These are phyloP conservation scores for Fibroporia radiculosa DNA, from an alignment of 768 basidiomycete genomes.

Conservation along the genomic window DNA sequence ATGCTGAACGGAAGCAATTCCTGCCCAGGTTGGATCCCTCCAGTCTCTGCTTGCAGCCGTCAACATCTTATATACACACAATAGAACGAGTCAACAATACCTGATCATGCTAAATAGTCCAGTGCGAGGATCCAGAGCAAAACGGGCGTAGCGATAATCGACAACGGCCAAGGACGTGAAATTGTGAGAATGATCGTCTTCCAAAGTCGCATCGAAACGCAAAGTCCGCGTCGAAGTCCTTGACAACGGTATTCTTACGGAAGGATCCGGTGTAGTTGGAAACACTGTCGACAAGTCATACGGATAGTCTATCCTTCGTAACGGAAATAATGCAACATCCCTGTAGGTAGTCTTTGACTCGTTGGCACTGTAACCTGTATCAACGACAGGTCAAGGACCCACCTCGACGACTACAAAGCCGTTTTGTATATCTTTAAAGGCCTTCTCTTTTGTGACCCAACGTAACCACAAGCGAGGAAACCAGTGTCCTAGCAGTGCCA, in stretches of 20 bases:
- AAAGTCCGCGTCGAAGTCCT: conserved; percentile 11
- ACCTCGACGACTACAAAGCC: conserved; percentile 92
- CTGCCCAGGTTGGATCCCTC: conserved; percentile 74
- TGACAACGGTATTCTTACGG: conserved; percentile 9
- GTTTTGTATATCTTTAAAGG: conserved; percentile 61
- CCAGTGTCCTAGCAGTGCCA: conserved; percentile 88
- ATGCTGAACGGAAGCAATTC: conserved; percentile 48
- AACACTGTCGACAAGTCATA: conserved; percentile 81
- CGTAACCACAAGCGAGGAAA: conserved; percentile 87
- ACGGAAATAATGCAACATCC: conserved; percentile 70
- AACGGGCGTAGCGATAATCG: conserved; percentile 91
- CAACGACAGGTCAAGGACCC: conserved; percentile 20
- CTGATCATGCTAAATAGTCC: conserved; percentile 78
- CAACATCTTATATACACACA: neutral
- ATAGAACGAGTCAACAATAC: conserved; percentile 32
- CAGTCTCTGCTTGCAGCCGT: conserved; percentile 56
- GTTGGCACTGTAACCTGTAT: conserved; percentile 17
- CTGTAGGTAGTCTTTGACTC: conserved; percentile 67
- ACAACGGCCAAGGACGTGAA: conserved; percentile 56
- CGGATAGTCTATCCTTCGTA: conserved; percentile 62
- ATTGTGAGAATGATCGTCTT: conserved; percentile 25
- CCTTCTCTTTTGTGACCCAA: conserved; percentile 77
- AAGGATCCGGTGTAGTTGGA: conserved; percentile 24
- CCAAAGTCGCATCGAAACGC: conserved; percentile 9
- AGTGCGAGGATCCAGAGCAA: conserved; percentile 76